Base-by-base conservation (phyloP, 805 yeast genomes). In the Torulaspora indica region DNA sequence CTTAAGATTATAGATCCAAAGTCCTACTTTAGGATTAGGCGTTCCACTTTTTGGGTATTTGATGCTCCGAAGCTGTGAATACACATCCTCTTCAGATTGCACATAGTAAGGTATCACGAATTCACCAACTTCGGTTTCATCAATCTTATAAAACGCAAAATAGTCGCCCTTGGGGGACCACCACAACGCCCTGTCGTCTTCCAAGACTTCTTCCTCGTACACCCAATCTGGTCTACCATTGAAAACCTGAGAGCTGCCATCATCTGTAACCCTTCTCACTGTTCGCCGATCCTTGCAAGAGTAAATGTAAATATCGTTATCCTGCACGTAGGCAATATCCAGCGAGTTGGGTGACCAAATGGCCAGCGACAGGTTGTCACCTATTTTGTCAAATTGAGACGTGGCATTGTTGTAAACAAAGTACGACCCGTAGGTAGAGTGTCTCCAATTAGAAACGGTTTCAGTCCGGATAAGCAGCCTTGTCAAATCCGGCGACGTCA, bases 181-280 rank as follows among this genome's bases (percentile, higher is more conserved):
- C 95, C 95, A 88, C 38, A 87, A 53, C 0, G 90, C 86, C 17
- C 73, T 66, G 54, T 82, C 88, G 18, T 77, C 74, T 28, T 77
- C 79, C 42, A 85, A 74, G 0, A 88, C 93, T 63, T 88, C 96
- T 54, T 88, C 96, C 58, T 89, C 96, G 54, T 88, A 88, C 6
- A 87, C 95, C 96, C 96, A 88, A 59, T 88, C 96, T 0, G 96
- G 95, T 48, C 82, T 81, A 2, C 96, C 96, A 59, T 89, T 84
- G 66, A 88, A 87, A 6, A 86, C 70, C 50, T 78, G 73, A 1
- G 70, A 73, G 27, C 81, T 79, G 12, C 95, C 95, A 56, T 85
- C 93, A 32, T 48, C 47, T 0, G 96, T 85, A 10, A 85, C 66
- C 50, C 79, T 81, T 4, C 56, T 66, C 0, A 68, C 54, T 0